Conservation (phyloP, 73 alveolate genomes). For the Stentor roeselii region DNA sequence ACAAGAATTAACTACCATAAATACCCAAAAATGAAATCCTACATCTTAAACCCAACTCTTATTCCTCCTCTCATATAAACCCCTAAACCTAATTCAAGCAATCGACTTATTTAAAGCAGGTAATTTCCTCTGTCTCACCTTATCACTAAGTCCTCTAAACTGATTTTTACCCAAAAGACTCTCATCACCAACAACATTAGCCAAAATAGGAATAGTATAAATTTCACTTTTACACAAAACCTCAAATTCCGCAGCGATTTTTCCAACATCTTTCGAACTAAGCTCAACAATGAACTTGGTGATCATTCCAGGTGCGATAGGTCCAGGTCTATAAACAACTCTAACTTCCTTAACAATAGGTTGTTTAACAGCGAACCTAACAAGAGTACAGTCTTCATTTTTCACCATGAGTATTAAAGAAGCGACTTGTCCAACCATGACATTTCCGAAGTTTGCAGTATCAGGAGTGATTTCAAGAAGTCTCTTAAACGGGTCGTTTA, state of each 20-base stretch:
- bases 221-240: background rate
- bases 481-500: background rate
- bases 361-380: background rate
- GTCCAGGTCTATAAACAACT: background rate
- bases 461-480: background rate
- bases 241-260: background rate
- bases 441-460: background rate
- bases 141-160: background rate
- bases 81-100: no score
- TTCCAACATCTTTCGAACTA: background rate
- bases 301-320: background rate
- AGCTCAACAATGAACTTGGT: background rate
- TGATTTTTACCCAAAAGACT: background rate
- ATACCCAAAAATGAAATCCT: no score
- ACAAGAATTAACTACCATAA: no score
- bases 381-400: background rate
- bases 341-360: background rate
- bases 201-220: background rate
- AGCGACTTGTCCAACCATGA: background rate
- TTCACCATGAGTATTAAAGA: background rate
- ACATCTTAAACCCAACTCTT: no score
- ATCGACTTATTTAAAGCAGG: background rate
- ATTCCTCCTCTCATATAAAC: no score
- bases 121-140: background rate
- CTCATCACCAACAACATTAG: conserved; percentile 3